Base-by-base conservation (phyloP, 2,329 filamentous ascomycete species). In the Nigrospora sphaerica region DNA sequence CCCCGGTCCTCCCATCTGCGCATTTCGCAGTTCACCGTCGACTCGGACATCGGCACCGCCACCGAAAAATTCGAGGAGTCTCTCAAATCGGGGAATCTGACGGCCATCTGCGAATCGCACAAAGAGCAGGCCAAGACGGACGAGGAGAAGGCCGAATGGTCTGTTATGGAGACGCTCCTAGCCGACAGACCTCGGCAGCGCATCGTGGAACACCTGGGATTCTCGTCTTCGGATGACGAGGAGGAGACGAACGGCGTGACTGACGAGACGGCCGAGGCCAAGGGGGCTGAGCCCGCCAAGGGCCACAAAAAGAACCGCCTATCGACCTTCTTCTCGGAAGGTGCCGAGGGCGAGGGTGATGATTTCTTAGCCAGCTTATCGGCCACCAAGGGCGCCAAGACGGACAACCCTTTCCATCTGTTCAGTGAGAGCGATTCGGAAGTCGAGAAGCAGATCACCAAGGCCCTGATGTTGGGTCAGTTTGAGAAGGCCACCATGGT, bases 91-190 rank as follows among this genome's bases (percentile, higher is more conserved):
- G 91, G 90, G 19, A 81, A 97, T 60, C 70, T 98, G 16, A 75
- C 77, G 5, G 74, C 75, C 37, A 87, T 98, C 50, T 96, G 91
- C 62, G 83, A 91, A 59, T 77, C 83, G 18, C 87, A 92, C 61
- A 83, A 90, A 51, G 73, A 83, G 23, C 72, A 82, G 50, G 85
- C 91, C 16, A 83, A 81, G 59, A 88, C 82, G 0, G 91, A 96
- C 2, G 89, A 95, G 54, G 93, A 97, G 63, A 96, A 90, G 72
- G 86, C 88, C 4, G 92, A 97, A 65, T 98, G 93, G 93, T 86
- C 86, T 54, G 89, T 97, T 34, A 88, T 98, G 64, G 84, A 93
- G 65, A 93, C 90, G 2, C 69, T 98, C 50, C 85, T 92, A 42
- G 85, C 88, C 4, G 83, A 86, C 31, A 91, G 92, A 59, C 86